Base-by-base conservation (phyloP, 257 asterid genomes). In the Nicotiana paniculata region DNA sequence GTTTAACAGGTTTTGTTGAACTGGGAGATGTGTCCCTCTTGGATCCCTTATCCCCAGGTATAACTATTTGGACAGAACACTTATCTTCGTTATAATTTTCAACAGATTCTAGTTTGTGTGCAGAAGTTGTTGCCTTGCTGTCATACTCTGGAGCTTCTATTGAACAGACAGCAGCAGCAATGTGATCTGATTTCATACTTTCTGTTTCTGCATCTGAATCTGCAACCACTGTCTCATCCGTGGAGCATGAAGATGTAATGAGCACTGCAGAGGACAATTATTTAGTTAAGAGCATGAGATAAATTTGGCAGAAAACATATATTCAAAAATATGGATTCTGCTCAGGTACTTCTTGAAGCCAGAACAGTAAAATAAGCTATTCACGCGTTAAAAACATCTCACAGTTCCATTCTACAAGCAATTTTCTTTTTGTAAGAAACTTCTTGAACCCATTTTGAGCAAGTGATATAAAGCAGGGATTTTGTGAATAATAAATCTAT, bases 211-310 rank as follows among this genome's bases (percentile, higher is more conserved):
- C 86, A 79, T 96, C 98, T 75, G 99, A 96, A 83, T 94, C 99
- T 65, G 98, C 97, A 68, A 96, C 99, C 76, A 96, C 97, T 0
- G 98, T 96, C 88, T 91, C 99, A 46, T 93, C 98, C 18, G 99
- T 93, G 84, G 99, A 94, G 90, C 98, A 94, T 68, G 99, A 96
- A 68, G 99, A 96, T 6, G 97, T 83, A 82, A 96, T 91, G 82
- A 89, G 83, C 86, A 89, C 99, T 95, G 93, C 93, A 83, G 84
- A 89, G 51, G 81, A 70, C 72, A 77, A 67, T 2, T 28, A 66
- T 51, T 51, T 66, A 43, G 83, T 17, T 2, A 4, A 46, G 39
- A 43, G 65, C 30, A 67, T 43, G 39, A 76, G 57, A 30, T 37
- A 67, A 35, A 72, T 78, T 59, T 69, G 80, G 26, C 48, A 21